Evolutionary conservation across 257 asterid species (phyloP), one percentile per base, ranked within the genome.

Genomic region (Rhazya stricta): DNA sequence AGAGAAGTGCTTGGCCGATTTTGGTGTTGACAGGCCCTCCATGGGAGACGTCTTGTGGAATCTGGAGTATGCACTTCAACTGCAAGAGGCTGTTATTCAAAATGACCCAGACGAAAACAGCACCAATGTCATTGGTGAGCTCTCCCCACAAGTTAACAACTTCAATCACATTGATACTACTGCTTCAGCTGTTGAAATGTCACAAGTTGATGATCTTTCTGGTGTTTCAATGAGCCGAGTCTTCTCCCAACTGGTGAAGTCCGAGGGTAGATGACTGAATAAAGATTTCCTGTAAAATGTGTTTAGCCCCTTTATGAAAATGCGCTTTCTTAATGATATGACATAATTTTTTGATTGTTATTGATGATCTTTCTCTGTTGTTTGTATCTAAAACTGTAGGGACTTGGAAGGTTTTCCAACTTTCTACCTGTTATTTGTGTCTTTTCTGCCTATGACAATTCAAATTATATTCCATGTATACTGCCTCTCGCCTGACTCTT

Each of bases 11-110:
- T 83, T 91, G 88, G 93, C 91, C 66, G 97, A 90, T 18, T 88
- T 79, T 10, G 93, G 97, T 0, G 91, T 85, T 0, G 96, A 90
- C 72, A 84, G 97, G 80, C 94, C 95, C 23, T 87, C 96, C 3
- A 85, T 91, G 89, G 97, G 97, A 72, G 97, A 90, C 54, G 94
- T 90, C 41, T 71, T 91, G 78, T 91, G 96, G 97, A 90, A 91
- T 71, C 88, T 91, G 9, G 96, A 91, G 71, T 90, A 90, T 50
- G 91, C 97, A 2, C 89, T 91, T 75, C 96, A 90, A 74, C 93
- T 91, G 82, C 96, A 91, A 78, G 91, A 87, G 69, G 85, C 87
- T 1, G 87, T 81, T 74, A 74, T 88, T 74, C 84, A 77, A 25
- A 78, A 88, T 65, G 94, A 88, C 76, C 91, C 90, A 0, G 97